Evolutionary conservation across 805 yeast genomes (phyloP).

Genomic region (Citeromyces matritensis): DNA sequence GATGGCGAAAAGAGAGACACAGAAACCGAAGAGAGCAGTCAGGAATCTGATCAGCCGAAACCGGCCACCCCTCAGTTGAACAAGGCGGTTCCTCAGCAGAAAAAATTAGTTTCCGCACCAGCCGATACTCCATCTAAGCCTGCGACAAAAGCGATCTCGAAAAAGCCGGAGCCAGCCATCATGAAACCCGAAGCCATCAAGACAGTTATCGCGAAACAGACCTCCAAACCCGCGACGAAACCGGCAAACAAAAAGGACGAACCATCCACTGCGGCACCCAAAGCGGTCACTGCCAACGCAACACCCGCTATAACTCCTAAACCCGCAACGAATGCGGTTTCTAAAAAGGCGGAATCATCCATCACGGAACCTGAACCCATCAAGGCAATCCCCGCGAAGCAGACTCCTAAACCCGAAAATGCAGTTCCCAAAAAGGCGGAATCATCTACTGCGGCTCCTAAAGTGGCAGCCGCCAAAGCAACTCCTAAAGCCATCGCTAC

Average conservation of each 20-base stretch:
- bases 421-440: not conserved
- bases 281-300: not conserved
- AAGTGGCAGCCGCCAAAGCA: not conserved
- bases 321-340: not conserved
- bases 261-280: not conserved
- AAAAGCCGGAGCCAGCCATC: too few species aligned
- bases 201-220: conserved; percentile 1
- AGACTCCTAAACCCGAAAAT: not conserved
- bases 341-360: not conserved
- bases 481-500: not conserved
- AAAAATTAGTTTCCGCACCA: too few species aligned
- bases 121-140: too few species aligned
- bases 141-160: too few species aligned
- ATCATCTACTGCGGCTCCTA: not conserved
- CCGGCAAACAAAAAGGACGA: not conserved
- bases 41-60: too few species aligned
- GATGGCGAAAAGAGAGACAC: conserved; percentile 1
- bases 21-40: too few species aligned
- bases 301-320: not conserved
- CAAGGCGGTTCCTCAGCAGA: too few species aligned
- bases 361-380: not conserved
- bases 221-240: not conserved
- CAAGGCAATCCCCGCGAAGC: not conserved
- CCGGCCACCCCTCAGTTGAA: too few species aligned
- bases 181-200: not conserved